Percentiles rank a stretch among this genome's conserved stretches.
Evolutionary conservation across 305 asterid species (phyloP).

Genomic region (Nicotiana rustica): DNA sequence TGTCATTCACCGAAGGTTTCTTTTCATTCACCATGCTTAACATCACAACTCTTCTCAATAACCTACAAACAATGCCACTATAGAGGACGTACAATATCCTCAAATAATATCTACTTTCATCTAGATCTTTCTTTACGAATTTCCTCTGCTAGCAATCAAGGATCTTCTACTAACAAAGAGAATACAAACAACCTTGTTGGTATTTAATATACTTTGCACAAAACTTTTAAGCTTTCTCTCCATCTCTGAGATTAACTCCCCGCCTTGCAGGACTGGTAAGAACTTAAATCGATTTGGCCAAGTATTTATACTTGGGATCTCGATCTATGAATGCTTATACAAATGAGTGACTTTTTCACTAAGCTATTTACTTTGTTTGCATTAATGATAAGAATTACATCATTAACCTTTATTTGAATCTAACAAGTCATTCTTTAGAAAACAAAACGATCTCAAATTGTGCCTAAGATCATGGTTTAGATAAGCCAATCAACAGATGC

Average conservation of each 20-base stretch:
- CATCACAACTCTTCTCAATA: background rate
- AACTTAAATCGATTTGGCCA: background rate
- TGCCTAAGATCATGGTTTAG: background rate
- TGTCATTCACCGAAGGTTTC: background rate
- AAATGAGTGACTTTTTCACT: background rate
- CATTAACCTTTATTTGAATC: background rate
- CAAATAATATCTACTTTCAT: background rate
- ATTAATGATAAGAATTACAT: constrained; percentile 3
- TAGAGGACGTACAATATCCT: background rate
- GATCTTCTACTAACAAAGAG: background rate
- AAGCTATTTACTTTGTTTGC: background rate
- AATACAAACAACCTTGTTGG: background rate
- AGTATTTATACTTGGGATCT: background rate
- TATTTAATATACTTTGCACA: background rate
- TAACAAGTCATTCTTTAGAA: background rate
- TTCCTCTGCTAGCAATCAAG: background rate
- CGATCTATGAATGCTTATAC: background rate
- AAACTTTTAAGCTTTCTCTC: background rate
- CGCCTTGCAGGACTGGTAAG: background rate
- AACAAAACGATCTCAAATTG: background rate
- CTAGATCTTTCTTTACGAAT: background rate
- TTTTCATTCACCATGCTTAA: background rate
- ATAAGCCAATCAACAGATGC: background rate
- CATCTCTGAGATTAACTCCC: constrained; percentile 8
- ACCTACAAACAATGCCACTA: background rate